Evolutionary conservation across 2,329 filamentous ascomycete species (phyloP).

Genomic region (Pleurostoma richardsiae): DNA sequence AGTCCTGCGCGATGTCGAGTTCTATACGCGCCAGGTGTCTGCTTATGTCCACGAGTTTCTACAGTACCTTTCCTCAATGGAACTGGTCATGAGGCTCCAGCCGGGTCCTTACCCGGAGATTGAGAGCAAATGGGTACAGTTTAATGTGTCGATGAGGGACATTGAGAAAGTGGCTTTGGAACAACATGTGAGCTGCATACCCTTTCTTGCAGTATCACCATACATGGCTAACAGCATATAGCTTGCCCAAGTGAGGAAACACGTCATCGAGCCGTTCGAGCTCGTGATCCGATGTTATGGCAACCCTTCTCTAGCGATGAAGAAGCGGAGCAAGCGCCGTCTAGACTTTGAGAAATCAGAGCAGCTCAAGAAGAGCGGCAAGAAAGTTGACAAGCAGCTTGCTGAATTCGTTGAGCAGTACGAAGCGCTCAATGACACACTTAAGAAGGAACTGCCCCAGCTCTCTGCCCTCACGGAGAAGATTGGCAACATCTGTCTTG

Average conservation of each 20-base stretch:
- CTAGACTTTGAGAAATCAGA: conserved; percentile 82
- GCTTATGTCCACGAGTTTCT: conserved; percentile 78
- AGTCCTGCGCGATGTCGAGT: conserved; percentile 88
- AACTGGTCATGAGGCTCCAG: conserved; percentile 69
- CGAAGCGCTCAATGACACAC: conserved; percentile 81
- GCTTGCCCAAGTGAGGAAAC: conserved; percentile 65
- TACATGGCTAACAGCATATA: conserved; percentile 22
- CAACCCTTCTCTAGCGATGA: conserved; percentile 82
- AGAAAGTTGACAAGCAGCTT: conserved; percentile 83
- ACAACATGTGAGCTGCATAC: conserved; percentile 62
- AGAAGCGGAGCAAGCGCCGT: conserved; percentile 89
- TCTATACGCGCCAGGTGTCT: conserved; percentile 77
- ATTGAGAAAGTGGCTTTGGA: conserved; percentile 78
- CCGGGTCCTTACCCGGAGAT: conserved; percentile 75
- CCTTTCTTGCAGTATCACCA: not conserved
- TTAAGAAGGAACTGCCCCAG: conserved; percentile 87
- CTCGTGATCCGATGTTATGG: conserved; percentile 52
- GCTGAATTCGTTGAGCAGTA: conserved; percentile 84
- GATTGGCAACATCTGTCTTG: conserved; percentile 76
- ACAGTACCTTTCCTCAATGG: conserved; percentile 75
- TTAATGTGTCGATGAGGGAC: conserved; percentile 82
- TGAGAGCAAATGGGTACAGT: conserved; percentile 90
- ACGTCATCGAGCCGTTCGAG: conserved; percentile 67
- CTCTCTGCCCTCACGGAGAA: conserved; percentile 78
- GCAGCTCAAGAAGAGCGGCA: conserved; percentile 71